A percentile compares a stretch with the other conserved stretches of the same genome.
Evolutionary conservation across 2,329 filamentous ascomycete species (phyloP).

Genomic region (Penicillium occitanis): DNA sequence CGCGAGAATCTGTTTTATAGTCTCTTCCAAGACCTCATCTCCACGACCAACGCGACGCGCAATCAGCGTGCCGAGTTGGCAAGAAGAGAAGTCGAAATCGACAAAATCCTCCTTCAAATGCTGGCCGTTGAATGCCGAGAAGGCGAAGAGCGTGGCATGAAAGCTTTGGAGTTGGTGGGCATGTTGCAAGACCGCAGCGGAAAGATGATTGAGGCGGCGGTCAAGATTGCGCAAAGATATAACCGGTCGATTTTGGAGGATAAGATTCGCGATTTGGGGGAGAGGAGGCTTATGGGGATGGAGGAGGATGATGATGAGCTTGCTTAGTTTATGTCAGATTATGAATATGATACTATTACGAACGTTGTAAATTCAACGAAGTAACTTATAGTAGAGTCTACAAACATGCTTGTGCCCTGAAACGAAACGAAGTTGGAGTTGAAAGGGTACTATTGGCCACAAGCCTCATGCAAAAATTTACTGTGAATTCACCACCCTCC

Average conservation of each 20-base stretch:
- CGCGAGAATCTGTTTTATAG: slow-evolving; percentile 69
- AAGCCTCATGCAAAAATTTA: too few species aligned
- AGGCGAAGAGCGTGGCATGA: slow-evolving; percentile 91
- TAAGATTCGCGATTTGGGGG: slow-evolving; percentile 85
- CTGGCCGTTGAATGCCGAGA: slow-evolving; percentile 87
- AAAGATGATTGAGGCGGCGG: slow-evolving; percentile 86
- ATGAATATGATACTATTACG: not conserved
- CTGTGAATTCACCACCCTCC: too few species aligned
- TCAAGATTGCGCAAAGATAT: slow-evolving; percentile 85
- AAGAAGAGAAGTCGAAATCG: slow-evolving; percentile 75
- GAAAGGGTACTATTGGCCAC: too few species aligned
- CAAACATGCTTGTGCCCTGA: not conserved
- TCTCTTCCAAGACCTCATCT: slow-evolving; percentile 72
- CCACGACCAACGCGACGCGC: slow-evolving; percentile 63
- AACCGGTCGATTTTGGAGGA: slow-evolving; percentile 75
- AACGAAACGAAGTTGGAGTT: too few species aligned
- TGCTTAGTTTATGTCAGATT: slow-evolving; percentile 27
- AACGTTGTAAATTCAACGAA: not conserved
- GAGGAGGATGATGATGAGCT: slow-evolving; percentile 56
- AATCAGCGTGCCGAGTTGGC: slow-evolving; percentile 67
- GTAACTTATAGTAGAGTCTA: too few species aligned
- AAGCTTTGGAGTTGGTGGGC: slow-evolving; percentile 83
- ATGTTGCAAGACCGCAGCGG: slow-evolving; percentile 82
- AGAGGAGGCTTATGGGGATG: slow-evolving; percentile 63
- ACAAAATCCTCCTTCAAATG: slow-evolving; percentile 87